Evolutionary conservation across 2,329 filamentous ascomycete genomes (phyloP).

Genomic region (Dothideomycetes sp.): DNA sequence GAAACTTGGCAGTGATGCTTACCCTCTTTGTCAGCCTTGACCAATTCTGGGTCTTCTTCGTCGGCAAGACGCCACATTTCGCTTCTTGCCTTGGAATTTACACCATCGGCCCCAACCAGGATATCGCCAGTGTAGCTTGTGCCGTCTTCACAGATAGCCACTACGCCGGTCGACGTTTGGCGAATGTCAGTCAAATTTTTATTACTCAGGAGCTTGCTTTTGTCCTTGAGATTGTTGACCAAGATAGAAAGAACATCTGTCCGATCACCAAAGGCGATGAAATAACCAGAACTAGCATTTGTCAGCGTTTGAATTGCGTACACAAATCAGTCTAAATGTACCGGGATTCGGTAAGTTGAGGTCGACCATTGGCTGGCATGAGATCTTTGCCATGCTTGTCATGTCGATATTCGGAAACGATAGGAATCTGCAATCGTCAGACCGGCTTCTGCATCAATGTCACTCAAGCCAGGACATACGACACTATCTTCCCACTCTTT

Average conservation of each 20-base stretch:
- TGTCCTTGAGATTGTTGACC: slow-evolving; percentile 17
- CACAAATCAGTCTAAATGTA: not conserved
- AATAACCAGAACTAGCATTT: slow-evolving; percentile 14
- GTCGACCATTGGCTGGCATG: not conserved
- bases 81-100: slow-evolving; percentile 19
- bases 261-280: slow-evolving; percentile 21
- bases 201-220: slow-evolving; percentile 15
- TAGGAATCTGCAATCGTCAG: not conserved
- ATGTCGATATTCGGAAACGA: not conserved
- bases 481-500: slow-evolving; percentile 22
- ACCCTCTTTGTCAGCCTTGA: slow-evolving; percentile 16
- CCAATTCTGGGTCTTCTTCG: slow-evolving; percentile 13
- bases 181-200: slow-evolving; percentile 10
- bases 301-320: not conserved
- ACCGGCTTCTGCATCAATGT: no score
- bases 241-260: slow-evolving; percentile 21
- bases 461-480: no score
- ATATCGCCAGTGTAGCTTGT: slow-evolving; percentile 19
- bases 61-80: slow-evolving; percentile 21
- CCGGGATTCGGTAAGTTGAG: slow-evolving; percentile 7
- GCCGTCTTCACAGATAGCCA: slow-evolving; percentile 11
- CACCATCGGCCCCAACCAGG: slow-evolving; percentile 23
- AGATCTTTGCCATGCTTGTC: slow-evolving; percentile 1
- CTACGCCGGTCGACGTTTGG: slow-evolving; percentile 1
- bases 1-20: not conserved